Evolutionary conservation across 345 rosid genomes (phyloP).

Genomic region (Zanthoxylum bungeanum): DNA sequence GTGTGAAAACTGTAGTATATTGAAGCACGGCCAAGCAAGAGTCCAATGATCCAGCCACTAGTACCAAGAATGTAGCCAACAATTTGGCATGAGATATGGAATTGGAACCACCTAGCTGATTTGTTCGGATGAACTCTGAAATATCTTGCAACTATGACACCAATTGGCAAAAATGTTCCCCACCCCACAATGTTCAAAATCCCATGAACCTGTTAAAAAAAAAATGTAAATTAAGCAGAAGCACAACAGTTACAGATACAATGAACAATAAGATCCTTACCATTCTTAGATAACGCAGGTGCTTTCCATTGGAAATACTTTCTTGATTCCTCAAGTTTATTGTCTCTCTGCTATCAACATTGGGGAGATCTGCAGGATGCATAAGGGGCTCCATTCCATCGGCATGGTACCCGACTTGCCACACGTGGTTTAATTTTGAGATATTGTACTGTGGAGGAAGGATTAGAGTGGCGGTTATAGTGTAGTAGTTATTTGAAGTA

Average conservation of each 20-base stretch:
- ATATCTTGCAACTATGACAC: slow-evolving; percentile 49
- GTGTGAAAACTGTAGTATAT: slow-evolving; percentile 25
- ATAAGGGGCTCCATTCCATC: slow-evolving; percentile 24
- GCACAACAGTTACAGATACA: not conserved
- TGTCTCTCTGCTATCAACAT: slow-evolving; percentile 43
- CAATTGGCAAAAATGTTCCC: slow-evolving; percentile 49
- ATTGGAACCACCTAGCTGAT: slow-evolving; percentile 11
- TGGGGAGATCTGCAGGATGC: slow-evolving; percentile 34
- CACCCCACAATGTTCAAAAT: slow-evolving; percentile 47
- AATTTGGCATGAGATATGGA: slow-evolving; percentile 39
- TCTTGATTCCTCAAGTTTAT: slow-evolving; percentile 16
- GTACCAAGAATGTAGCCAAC: slow-evolving; percentile 42
- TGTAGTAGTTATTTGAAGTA: not conserved
- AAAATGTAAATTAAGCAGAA: not conserved
- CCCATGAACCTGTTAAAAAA: slow-evolving; percentile 41
- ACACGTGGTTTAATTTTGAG: slow-evolving; percentile 37
- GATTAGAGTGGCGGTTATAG: slow-evolving; percentile 23
- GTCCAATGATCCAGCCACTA: slow-evolving; percentile 40
- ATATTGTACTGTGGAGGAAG: slow-evolving; percentile 33
- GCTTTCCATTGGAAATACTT: not conserved
- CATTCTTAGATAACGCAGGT: slow-evolving; percentile 19
- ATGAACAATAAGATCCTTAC: slow-evolving; percentile 16
- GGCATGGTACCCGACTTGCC: slow-evolving; percentile 44
- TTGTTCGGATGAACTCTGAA: slow-evolving; percentile 25
- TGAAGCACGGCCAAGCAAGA: slow-evolving; percentile 41